Evolutionary conservation across 192 early-diverging fungal genomes (phyloP), one percentile per base, ranked within the genome.

Genomic region (Mortierella alpina): DNA sequence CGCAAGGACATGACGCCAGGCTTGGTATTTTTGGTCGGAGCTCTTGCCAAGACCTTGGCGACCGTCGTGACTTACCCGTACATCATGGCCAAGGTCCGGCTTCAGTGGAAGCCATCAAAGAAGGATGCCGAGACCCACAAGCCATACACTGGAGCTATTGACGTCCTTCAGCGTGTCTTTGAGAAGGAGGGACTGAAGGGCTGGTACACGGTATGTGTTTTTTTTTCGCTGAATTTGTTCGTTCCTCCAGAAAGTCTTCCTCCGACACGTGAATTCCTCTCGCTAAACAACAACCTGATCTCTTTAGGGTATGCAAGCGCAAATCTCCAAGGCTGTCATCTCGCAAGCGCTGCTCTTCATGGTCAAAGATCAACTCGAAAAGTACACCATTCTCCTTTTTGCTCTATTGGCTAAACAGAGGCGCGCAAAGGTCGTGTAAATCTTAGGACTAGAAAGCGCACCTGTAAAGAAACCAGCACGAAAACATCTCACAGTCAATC

Each of bases 291-390:
- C 15, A 8, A 22, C 44, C 42, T 57, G 11, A 52, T 0, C 56
- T 50, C 53, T 57, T 63, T 66, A 95, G 92, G 98, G 98, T 44
- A 97, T 99, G 94, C 90, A 93, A 84, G 90, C 96, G 11, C 98
- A 99, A 87, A 97, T 99, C 68, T 87, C 92, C 75, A 99, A 99
- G 88, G 98, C 96, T n/a, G 98, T 99, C n/a, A 86, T 99, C 63
- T 95, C 95, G 9, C 98, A 99, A 81, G 97, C 98, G n/a, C 88
- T 99, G 68, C 84, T 99, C 59, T 97, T 99, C 78, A 94, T 96
- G 84, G 91, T 94, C 84, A 98, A 97, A 82, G 98, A 99, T 78
- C 91, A 96, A 77, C 89, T 97, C 65, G 91, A 91, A 18, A 80
- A 83, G 41, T 93, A 92, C 71, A 93, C 93, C 15, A 68, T 95